Evolutionary conservation across 2,329 filamentous ascomycete species (phyloP).

Genomic region (Fusarium secorum): DNA sequence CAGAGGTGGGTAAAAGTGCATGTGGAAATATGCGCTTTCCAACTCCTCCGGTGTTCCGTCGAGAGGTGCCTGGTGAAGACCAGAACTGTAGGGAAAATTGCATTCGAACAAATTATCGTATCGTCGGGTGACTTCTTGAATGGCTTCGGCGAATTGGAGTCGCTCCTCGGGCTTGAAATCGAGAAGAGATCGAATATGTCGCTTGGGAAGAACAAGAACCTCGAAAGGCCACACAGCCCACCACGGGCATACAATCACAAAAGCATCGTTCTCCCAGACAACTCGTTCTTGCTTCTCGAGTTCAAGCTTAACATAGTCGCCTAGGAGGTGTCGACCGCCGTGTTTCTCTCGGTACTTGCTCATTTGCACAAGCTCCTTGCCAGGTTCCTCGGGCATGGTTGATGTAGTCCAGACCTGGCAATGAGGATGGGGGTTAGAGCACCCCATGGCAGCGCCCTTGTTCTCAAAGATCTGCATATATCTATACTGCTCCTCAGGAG

Average conservation of each 20-base stretch:
- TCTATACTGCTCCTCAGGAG: slow-evolving; percentile 78
- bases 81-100: slow-evolving; percentile 95
- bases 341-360: slow-evolving; percentile 79
- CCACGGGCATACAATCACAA: slow-evolving; percentile 92
- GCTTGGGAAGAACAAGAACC: slow-evolving; percentile 85
- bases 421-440: slow-evolving; percentile 97
- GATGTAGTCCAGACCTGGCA: slow-evolving; percentile 97
- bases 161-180: slow-evolving; percentile 79
- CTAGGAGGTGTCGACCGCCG: slow-evolving; percentile 76
- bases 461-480: slow-evolving; percentile 99
- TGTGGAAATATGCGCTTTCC: slow-evolving; percentile 88
- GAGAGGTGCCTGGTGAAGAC: slow-evolving; percentile 93
- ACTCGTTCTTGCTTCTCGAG: slow-evolving; percentile 82
- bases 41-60: slow-evolving; percentile 83
- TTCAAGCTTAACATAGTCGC: slow-evolving; percentile 88
- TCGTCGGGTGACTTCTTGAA: slow-evolving; percentile 86
- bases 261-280: slow-evolving; percentile 85
- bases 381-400: slow-evolving; percentile 86
- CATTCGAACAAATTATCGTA: slow-evolving; percentile 99
- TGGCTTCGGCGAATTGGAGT: slow-evolving; percentile 77
- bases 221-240: slow-evolving; percentile 99
- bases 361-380: slow-evolving; percentile 79
- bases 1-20: slow-evolving; percentile 97
- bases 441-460: slow-evolving; percentile 97
- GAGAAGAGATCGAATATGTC: slow-evolving; percentile 83